Base-by-base conservation (phyloP, 306 rosid genomes). In the Medicago ruthenica region DNA sequence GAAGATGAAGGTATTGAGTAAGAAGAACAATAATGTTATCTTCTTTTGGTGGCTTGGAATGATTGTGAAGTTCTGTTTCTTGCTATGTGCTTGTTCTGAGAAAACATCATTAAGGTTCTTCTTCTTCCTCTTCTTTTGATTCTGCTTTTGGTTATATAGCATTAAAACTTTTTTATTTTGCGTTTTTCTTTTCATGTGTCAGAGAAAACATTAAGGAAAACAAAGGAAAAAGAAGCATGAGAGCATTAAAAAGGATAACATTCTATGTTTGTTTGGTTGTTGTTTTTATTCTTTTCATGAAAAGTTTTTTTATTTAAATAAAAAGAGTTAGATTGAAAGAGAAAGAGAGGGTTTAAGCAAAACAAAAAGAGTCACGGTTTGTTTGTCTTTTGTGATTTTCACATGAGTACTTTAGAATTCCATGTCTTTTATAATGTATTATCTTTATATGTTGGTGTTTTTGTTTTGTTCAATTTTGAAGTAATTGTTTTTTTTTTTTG, bases 21-120 rank as follows among this genome's bases (percentile, higher is more conserved):
- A 47, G 40, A 74, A 27, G 20, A 80, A 61, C 34, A 67, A 75
- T 63, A 13, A 3, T 17, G 71, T 54, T 58, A 48, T 50, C 76
- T 72, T 83, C 13, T 39, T 83, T 31, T 80, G 70, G 71, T 78
- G 81, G 83, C 47, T 81, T 41, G 87, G 85, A 80, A 78, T 83
- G 53, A 31, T 70, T 67, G 9, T 86, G 53, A 39, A 63, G 3
- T 50, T 86, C 4, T 79, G 70, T n/a, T 73, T 87, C 69, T 70
- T 80, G 70, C 69, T 77, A 0, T 40, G 79, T 77, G 82, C 61
- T 34, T 66, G 34, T 78, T 80, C 84, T 55, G 58, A 71, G 76
- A 77, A 45, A 17, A 75, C 55, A 22, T 15, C 74, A 13, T 41
- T 74, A 0, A 90, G 96, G 96, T 90, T 53, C 48, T 54, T 67